A percentile compares a stretch with the other conserved stretches of the same genome.
Evolutionary conservation across 768 basidiomycete genomes (phyloP).

Genomic region (Lactarius hatsudake): DNA sequence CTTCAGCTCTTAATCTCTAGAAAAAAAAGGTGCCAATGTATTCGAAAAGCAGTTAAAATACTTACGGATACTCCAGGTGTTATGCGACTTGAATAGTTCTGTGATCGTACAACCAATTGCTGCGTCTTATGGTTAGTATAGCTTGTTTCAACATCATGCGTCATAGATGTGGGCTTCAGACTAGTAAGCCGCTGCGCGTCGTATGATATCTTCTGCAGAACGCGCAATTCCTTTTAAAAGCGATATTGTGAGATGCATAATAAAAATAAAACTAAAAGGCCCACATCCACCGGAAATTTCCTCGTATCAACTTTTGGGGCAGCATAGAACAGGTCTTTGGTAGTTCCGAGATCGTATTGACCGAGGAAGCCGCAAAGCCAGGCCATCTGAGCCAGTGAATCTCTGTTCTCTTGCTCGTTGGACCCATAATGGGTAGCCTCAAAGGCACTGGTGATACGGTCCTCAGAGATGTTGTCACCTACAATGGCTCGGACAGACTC

Average conservation of each 20-base stretch:
- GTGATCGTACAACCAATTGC: constrained; percentile 21
- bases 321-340: constrained; percentile 42
- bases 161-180: constrained; percentile 10
- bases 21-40: background rate
- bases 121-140: constrained; percentile 9
- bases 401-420: constrained; percentile 20
- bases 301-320: constrained; percentile 46
- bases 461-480: constrained; percentile 25
- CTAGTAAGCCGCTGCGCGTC: constrained; percentile 14
- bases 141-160: constrained; percentile 12
- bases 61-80: background rate
- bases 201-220: constrained; percentile 21
- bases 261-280: constrained; percentile 10
- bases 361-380: constrained; percentile 40
- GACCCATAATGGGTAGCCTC: constrained; percentile 21
- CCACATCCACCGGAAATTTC: constrained; percentile 38
- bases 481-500: constrained; percentile 39
- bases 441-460: constrained; percentile 30
- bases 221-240: constrained; percentile 10
- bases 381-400: constrained; percentile 30
- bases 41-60: no score
- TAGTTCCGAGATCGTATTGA: constrained; percentile 34
- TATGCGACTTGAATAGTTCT: constrained; percentile 16
- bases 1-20: constrained; percentile 23
- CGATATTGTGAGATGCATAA: background rate